Conservation (phyloP, 768 basidiomycete species). For the Termitomyces sp. region DNA sequence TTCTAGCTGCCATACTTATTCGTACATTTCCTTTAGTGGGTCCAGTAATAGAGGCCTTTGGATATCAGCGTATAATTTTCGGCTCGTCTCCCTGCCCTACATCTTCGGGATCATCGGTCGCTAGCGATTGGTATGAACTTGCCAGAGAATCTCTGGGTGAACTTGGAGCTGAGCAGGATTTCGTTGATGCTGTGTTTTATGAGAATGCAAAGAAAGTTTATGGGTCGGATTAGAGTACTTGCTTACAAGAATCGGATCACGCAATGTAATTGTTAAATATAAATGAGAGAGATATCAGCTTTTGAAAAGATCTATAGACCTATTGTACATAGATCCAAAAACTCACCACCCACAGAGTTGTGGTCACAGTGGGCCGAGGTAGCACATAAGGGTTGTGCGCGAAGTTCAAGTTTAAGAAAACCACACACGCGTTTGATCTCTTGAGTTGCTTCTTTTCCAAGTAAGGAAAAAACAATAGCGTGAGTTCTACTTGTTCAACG, state of each 20-base stretch:
- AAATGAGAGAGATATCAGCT: background rate
- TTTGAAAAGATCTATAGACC: too few species aligned
- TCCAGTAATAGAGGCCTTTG: conserved; percentile 83
- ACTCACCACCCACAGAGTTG: background rate
- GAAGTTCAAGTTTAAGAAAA: too few species aligned
- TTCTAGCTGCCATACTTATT: conserved; percentile 4
- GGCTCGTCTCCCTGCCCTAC: conserved; percentile 70
- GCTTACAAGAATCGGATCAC: background rate
- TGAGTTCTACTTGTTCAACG: background rate
- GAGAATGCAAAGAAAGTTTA: conserved; percentile 48
- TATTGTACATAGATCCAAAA: background rate
- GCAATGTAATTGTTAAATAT: background rate
- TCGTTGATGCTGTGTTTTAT: conserved; percentile 71
- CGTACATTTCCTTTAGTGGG: conserved; percentile 49
- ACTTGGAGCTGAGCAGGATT: conserved; percentile 74
- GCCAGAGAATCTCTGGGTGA: conserved; percentile 78
- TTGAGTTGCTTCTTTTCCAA: conserved; percentile 5
- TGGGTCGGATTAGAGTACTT: conserved; percentile 18
- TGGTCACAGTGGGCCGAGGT: background rate
- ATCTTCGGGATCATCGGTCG: conserved; percentile 42
- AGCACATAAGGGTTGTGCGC: too few species aligned
- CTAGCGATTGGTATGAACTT: conserved; percentile 77
- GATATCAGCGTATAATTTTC: conserved; percentile 78
- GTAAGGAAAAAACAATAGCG: background rate
- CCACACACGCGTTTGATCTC: background rate